Base-by-base conservation (phyloP, 192 early-diverging fungal species). In the Podila clonocystis region DNA sequence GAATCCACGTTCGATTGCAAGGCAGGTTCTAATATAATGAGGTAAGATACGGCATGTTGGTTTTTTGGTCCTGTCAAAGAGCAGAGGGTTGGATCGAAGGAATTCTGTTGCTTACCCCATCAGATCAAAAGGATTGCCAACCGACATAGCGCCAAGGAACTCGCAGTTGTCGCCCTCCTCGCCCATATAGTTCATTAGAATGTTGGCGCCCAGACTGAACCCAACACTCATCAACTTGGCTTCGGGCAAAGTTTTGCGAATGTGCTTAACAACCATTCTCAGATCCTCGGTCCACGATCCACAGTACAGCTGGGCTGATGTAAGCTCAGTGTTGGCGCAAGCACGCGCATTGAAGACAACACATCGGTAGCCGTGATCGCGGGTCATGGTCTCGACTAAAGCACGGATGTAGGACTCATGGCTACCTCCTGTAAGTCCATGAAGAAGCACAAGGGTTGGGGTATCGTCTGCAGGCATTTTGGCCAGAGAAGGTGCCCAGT, bases 291-390 rank as follows among this genome's bases (percentile, higher is more conserved):
- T 98, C 52, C 88, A 91, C 0, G 90, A 89, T 36, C 92, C 97
- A 65, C 87, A 92, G 85, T 95, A 99, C 36, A 98, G 82, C 59
- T 94, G 88, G 30, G 90, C 86, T 2, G 94, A 92, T 7, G 88
- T 93, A 29, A 99, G 75, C 68, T 91, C 84, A 7, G 93, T 90
- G n/a, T 90, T 89, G 8, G 92, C 95, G 82, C 95, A 97, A 8
- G 96, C 97, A 38, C 97, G 90, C 66, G 88, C 91, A 87, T 99
- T 99, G 73, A 94, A 87, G 24, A 97, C 95, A 0, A 97, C 95
- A 8, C 87, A 87, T 41, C 91, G 87, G 79, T 93, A 94, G 58
- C 87, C 86, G 63, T 91, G 86, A 20, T 89, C 91, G 49, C 82
- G 73, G 0, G 86, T 91, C 64, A 94, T 85, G 50, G 78, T 76